These are phyloP conservation scores for Mrakia frigida DNA, from an alignment of 768 basidiomycete genomes.

Conservation along the genomic window DNA sequence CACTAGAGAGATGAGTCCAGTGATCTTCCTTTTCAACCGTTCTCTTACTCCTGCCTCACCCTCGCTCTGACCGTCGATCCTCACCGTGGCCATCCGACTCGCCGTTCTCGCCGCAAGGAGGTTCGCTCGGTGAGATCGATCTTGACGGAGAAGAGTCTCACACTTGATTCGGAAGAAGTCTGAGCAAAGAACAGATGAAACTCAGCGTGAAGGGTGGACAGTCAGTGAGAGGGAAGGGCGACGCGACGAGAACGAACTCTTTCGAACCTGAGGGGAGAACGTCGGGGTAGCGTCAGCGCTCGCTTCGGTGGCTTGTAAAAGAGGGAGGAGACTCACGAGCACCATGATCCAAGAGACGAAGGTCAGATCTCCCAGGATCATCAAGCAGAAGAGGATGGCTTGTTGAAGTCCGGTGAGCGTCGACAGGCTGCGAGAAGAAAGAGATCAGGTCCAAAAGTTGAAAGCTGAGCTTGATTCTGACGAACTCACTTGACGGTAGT, in stretches of 20 bases:
- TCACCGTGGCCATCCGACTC: neutral
- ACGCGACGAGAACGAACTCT: neutral
- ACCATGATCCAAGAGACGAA: neutral
- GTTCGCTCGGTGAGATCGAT: neutral
- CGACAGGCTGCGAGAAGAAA: neutral
- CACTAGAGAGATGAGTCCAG: neutral
- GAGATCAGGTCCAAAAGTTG: neutral
- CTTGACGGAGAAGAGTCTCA: neutral
- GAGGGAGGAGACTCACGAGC: neutral
- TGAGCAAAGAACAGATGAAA: neutral
- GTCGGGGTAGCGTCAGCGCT: too few species aligned
- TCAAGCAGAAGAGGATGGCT: neutral
- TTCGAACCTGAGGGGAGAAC: too few species aligned
- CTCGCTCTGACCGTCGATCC: neutral
- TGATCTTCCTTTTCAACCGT: neutral
- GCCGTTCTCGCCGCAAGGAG: neutral
- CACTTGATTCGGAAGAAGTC: conserved; percentile 1
- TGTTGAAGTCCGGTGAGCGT: neutral
- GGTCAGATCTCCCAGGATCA: neutral
- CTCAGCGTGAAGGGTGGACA: neutral
- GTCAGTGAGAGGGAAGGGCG: neutral
- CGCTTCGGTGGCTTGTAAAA: too few species aligned
- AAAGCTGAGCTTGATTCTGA: neutral
- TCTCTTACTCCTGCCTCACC: neutral
- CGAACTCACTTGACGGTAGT: neutral